phyloP scores from a whole-genome alignment of 2,329 filamentous ascomycete species.

The Ceratocystis ficicola region DNA sequence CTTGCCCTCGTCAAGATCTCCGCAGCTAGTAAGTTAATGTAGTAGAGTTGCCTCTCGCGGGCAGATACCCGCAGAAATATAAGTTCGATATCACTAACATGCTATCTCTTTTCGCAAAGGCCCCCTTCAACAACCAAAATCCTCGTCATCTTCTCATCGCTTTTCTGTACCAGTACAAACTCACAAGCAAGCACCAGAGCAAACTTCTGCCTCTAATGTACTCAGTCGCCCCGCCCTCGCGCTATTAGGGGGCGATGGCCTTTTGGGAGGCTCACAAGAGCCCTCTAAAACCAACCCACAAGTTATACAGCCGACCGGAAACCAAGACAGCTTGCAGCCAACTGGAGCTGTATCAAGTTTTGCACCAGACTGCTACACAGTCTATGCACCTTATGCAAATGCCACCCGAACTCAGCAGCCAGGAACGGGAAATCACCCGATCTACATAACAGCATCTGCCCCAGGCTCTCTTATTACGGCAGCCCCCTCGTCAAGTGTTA shows the following conservation, averaged over 20 bases:
- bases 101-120: neutral
- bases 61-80: too few relatives aligned
- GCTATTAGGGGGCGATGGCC: neutral
- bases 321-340: neutral
- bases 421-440: neutral
- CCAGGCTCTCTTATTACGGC: conserved; percentile 14
- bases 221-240: neutral
- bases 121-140: conserved; percentile 8
- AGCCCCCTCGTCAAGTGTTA: conserved; percentile 13
- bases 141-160: neutral
- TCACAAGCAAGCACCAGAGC: neutral
- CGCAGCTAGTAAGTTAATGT: neutral
- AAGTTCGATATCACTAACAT: neutral
- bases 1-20: conserved; percentile 4
- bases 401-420: conserved; percentile 5
- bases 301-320: too few relatives aligned
- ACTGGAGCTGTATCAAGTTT: neutral
- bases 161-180: neutral
- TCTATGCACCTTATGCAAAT: conserved; percentile 19
- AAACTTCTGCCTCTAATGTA: neutral
- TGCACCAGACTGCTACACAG: conserved; percentile 15
- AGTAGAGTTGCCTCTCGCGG: too few relatives aligned
- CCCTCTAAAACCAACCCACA: neutral
- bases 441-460: conserved; percentile 6
- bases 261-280: neutral